A percentile compares a stretch with the other conserved stretches of the same genome.
These are phyloP conservation scores for Podaxis sp. DNA, from an alignment of 768 basidiomycete genomes.

Conservation along the genomic window DNA sequence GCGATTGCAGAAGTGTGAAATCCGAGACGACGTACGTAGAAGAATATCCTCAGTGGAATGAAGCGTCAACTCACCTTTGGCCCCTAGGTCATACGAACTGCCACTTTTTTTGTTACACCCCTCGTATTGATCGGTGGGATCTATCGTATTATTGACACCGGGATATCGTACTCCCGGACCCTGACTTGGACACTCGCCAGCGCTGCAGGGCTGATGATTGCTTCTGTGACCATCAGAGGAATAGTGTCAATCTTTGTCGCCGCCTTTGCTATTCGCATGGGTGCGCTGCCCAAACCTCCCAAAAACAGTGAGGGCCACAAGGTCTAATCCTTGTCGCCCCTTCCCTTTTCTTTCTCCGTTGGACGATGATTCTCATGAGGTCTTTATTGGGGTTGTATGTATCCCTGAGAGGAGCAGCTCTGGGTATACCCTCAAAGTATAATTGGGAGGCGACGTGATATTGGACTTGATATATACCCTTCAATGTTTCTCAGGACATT, in stretches of 20 bases:
- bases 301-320: not conserved
- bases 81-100: not conserved
- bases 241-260: not conserved
- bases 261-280: constrained; percentile 2
- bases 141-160: not conserved
- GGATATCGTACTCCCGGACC: not conserved
- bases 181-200: not conserved
- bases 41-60: not conserved
- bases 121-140: not conserved
- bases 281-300: constrained; percentile 3
- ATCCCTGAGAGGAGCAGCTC: too few species aligned
- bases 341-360: too few species aligned
- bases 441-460: too few species aligned
- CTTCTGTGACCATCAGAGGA: not conserved
- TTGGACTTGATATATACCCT: too few species aligned
- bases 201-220: not conserved
- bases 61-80: not conserved
- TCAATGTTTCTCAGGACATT: too few species aligned
- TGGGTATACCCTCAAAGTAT: too few species aligned
- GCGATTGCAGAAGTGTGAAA: not conserved
- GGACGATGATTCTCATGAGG: too few species aligned
- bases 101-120: not conserved
- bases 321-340: too few species aligned
- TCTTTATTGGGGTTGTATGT: too few species aligned
- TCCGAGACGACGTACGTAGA: not conserved